Percentiles rank a stretch among this genome's conserved stretches.
Evolutionary conservation across 2,329 filamentous ascomycete species (phyloP).

Genomic region (Ophiostoma himal-ulmi): DNA sequence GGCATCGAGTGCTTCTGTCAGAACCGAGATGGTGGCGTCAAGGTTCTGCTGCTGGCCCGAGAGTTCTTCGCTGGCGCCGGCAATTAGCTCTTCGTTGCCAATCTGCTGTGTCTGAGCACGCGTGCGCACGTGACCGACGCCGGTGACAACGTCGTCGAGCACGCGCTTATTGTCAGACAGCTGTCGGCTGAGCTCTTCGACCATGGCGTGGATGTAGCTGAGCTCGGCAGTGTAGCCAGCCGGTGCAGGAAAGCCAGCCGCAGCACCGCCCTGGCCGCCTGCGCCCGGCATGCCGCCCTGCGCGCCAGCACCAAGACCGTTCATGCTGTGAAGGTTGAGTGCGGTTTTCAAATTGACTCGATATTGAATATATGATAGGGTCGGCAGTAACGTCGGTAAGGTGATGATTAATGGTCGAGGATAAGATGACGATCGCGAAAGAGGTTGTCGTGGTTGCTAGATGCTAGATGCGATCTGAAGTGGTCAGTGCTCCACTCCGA

Average conservation of each 20-base stretch:
- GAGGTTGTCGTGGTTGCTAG: background rate
- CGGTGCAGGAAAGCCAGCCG: conserved; percentile 52
- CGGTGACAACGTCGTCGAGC: conserved; percentile 59
- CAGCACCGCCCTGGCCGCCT: conserved; percentile 32
- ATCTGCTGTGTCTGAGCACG: conserved; percentile 48
- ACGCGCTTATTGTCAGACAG: conserved; percentile 56
- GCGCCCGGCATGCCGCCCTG: conserved; percentile 17
- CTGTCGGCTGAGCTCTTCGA: conserved; percentile 60
- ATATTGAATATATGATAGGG: background rate
- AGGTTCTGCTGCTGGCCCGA: conserved; percentile 47
- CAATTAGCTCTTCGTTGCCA: conserved; percentile 54
- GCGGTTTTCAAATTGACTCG: background rate
- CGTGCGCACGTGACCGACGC: conserved; percentile 55
- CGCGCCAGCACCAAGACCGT: conserved; percentile 21
- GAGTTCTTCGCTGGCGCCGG: conserved; percentile 47
- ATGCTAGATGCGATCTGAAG: background rate
- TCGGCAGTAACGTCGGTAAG: background rate
- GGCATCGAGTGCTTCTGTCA: conserved; percentile 58
- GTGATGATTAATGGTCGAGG: background rate
- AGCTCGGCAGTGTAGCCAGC: conserved; percentile 63
- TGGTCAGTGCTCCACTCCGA: conserved; percentile 17
- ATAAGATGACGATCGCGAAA: background rate
- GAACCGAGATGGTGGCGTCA: conserved; percentile 55
- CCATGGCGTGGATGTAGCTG: conserved; percentile 62
- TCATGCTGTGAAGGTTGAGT: conserved; percentile 16